Conservation (phyloP, 2,329 filamentous ascomycete species). For the Colletotrichum magnum region DNA sequence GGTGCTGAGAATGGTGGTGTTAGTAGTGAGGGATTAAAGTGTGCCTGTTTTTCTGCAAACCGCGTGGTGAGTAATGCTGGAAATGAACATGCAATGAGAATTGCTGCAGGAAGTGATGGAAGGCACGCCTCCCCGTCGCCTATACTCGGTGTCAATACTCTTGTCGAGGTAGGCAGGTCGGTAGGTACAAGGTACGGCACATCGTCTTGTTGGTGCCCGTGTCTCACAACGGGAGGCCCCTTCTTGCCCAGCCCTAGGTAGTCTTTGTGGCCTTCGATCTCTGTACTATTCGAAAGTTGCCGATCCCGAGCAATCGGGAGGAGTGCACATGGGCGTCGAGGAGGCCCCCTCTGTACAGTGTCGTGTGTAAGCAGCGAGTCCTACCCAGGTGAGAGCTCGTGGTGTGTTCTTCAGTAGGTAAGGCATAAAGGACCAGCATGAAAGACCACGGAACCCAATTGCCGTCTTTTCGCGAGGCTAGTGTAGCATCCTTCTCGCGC, state of each 20-base stretch:
- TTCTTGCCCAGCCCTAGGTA: constrained; percentile 10
- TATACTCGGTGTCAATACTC: too few species aligned
- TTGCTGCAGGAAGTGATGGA: too few species aligned
- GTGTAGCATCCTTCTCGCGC: not conserved
- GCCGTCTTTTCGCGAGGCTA: not conserved
- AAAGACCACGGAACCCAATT: not conserved
- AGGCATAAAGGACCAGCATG: not conserved
- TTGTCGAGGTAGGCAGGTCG: not conserved
- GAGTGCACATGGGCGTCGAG: too few species aligned
- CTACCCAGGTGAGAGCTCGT: too few species aligned
- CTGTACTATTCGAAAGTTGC: constrained; percentile 7
- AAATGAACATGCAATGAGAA: too few species aligned
- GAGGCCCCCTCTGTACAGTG: too few species aligned
- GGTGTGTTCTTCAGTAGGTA: not conserved
- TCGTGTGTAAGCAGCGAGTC: too few species aligned
- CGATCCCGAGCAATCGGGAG: not conserved
- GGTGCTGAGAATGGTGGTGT: too few species aligned
- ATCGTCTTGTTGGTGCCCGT: not conserved
- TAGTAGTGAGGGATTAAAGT: too few species aligned
- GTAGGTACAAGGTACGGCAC: not conserved
- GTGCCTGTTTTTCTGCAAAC: too few species aligned
- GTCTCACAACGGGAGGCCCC: constrained; percentile 35
- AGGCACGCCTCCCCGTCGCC: too few species aligned
- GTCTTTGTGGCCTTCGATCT: constrained; percentile 18
- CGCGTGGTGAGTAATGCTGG: too few species aligned